phyloP scores from a whole-genome alignment of 352 stramenopile species.

The Globisporangium orthogonon region DNA sequence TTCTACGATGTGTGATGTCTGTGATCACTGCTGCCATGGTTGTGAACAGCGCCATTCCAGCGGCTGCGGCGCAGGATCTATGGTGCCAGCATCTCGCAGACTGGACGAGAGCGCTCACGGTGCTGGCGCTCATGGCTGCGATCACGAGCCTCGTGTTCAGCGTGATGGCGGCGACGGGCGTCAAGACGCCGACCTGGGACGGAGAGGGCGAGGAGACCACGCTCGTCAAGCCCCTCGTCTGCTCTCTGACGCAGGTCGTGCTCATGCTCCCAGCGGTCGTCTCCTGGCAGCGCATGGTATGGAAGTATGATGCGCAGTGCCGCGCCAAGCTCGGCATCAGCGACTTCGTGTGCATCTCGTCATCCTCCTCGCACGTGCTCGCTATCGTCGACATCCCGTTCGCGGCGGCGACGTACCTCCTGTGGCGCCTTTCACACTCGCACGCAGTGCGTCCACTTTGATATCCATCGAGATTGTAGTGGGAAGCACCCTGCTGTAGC shows the following conservation, averaged over 20 bases:
- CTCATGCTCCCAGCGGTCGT: slow-evolving; percentile 40
- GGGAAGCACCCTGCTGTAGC: not conserved
- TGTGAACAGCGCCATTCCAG: slow-evolving; percentile 25
- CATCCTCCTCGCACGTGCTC: slow-evolving; percentile 24
- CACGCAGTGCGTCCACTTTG: slow-evolving; percentile 57
- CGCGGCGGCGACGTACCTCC: slow-evolving; percentile 32
- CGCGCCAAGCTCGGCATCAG: slow-evolving; percentile 32
- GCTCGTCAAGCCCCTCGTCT: slow-evolving; percentile 43
- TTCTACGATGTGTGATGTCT: not conserved
- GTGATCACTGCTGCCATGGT: not conserved
- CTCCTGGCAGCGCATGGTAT: slow-evolving; percentile 54
- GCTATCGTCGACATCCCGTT: slow-evolving; percentile 41
- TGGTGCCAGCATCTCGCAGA: slow-evolving; percentile 59
- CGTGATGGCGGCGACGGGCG: slow-evolving; percentile 37
- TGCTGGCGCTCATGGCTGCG: slow-evolving; percentile 46
- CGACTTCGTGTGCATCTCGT: slow-evolving; percentile 53
- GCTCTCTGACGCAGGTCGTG: slow-evolving; percentile 38
- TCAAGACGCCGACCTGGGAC: slow-evolving; percentile 72
- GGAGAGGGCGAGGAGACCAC: slow-evolving; percentile 57
- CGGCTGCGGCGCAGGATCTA: slow-evolving; percentile 35
- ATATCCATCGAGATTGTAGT: too few species aligned
- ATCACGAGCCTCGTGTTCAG: slow-evolving; percentile 51
- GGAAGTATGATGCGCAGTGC: slow-evolving; percentile 37
- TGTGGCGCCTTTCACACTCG: slow-evolving; percentile 56
- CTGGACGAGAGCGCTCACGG: slow-evolving; percentile 33